phyloP scores from a whole-genome alignment of 1,284 basidiomycete genomes.

The Vanrija sp. region DNA sequence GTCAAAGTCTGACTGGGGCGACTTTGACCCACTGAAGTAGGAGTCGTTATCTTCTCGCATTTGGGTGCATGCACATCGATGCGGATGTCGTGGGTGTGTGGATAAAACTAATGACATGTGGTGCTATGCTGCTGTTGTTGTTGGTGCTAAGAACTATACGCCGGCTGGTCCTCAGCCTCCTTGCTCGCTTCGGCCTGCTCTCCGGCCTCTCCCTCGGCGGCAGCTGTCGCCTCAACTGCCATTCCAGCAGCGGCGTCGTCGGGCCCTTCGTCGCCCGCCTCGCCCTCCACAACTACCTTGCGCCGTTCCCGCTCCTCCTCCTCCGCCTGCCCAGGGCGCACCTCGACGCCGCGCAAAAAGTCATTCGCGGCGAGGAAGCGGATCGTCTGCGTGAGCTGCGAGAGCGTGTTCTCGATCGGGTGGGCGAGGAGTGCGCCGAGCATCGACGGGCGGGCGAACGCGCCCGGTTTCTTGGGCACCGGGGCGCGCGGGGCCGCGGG shows the following conservation, averaged over 20 bases:
- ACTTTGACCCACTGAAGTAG: constrained; percentile 47
- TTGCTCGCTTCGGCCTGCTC: no score
- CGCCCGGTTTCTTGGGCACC: constrained; percentile 58
- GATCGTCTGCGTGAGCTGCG: constrained; percentile 89
- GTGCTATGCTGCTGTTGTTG: no score
- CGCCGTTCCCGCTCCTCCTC: constrained; percentile 51
- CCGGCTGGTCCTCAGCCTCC: no score
- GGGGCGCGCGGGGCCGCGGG: constrained; percentile 53
- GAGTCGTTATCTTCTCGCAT: constrained; percentile 1
- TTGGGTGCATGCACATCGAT: background rate
- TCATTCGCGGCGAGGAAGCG: constrained; percentile 89
- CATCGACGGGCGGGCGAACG: constrained; percentile 66
- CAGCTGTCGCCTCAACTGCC: no score
- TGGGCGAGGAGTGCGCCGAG: constrained; percentile 69
- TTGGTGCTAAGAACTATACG: no score
- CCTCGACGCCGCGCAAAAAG: constrained; percentile 78
- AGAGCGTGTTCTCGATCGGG: constrained; percentile 85
- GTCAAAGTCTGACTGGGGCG: constrained; percentile 39
- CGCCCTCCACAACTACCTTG: constrained; percentile 23
- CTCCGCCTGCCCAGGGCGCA: constrained; percentile 70
- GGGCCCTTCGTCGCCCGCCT: background rate
- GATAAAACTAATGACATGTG: no score
- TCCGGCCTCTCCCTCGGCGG: no score
- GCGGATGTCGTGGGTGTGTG: no score
- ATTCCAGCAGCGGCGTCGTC: background rate